phyloP scores from a whole-genome alignment of 2,329 filamentous ascomycete species.

The Curvularia lunata region DNA sequence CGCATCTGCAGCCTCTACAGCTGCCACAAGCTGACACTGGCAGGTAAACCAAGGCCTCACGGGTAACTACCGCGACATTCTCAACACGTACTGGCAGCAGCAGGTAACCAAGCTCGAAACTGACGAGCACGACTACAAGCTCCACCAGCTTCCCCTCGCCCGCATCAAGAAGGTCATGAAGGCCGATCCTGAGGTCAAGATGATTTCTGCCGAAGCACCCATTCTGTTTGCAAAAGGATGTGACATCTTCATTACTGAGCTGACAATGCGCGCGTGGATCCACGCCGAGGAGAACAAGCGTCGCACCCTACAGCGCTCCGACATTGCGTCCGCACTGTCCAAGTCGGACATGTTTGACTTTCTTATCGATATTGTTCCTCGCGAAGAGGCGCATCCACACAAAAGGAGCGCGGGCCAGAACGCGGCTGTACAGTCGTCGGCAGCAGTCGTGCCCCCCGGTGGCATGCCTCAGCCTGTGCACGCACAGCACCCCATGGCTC shows the following conservation, averaged over 20 bases:
- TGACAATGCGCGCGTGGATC: constrained; percentile 99
- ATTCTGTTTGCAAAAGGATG: constrained; percentile 98
- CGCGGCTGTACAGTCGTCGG: constrained; percentile 51
- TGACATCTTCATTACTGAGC: constrained; percentile 98
- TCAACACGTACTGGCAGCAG: constrained; percentile 99
- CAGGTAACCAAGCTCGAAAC: constrained; percentile 94
- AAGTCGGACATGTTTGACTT: constrained; percentile 99
- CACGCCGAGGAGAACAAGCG: constrained; percentile 99
- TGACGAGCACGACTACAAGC: constrained; percentile 97
- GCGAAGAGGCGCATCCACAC: constrained; percentile 87
- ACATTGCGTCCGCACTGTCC: constrained; percentile 92
- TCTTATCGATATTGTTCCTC: constrained; percentile 96
- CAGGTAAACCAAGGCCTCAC: constrained; percentile 94
- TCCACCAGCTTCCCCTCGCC: constrained; percentile 95
- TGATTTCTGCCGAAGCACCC: constrained; percentile 98
- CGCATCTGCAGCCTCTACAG: not conserved
- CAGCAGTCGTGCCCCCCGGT: constrained; percentile 45
- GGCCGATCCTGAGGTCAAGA: constrained; percentile 98
- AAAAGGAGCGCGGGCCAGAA: constrained; percentile 64
- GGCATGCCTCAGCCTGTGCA: constrained; percentile 52
- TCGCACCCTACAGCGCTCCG: constrained; percentile 89
- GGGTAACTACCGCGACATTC: constrained; percentile 92
- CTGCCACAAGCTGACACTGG: constrained; percentile 30
- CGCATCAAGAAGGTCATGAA: constrained; percentile 99
- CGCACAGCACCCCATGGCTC: constrained; percentile 60